Base-by-base conservation (phyloP, 73 alveolate genomes). In the Blepharisma stoltei region DNA sequence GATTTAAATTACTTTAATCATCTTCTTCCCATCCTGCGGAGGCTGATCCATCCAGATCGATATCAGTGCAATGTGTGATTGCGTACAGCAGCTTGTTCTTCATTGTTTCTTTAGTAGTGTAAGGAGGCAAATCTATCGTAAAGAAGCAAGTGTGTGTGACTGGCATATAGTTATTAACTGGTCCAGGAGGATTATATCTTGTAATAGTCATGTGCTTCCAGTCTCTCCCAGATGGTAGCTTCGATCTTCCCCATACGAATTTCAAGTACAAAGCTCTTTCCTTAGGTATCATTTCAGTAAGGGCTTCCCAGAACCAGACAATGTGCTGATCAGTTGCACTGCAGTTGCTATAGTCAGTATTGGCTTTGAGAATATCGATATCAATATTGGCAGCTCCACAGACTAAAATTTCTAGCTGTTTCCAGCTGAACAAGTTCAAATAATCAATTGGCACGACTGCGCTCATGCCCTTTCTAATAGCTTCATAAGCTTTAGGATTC, bases 181-280 rank as follows among this genome's bases (percentile, higher is more conserved):
- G 83, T 87, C 67, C 78, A 76, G 87, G 79, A 60, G 87, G 81
- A 82, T 82, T 76, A 68, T 54, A 78, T 32, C 75, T 52, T 6
- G 67, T 27, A 11, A 76, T 25, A 45, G 84, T 83, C 86, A 81
- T 76, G 43, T 86, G 82, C 54, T 81, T 77, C 68, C 70, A 87
- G 70, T 79, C 81, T 54, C 93, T 70, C 18, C 91, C 81, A 48
- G 82, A 73, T 65, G 93, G 93, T 60, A 92, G 84, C 83, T 95
- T 85, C 55, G 96, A 88, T 73, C 98, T 81, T 37, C 98, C 98
- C 98, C 96, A 92, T 11, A 92, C 98, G 76, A 92, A 92, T 83
- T 88, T 89, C 67, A 92, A 67, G 78, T 86, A 92, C 43, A 83
- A 84, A 54, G 85, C 84, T 83, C 92, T 86, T 79, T 92, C 98